Base-by-base conservation (phyloP, 768 basidiomycete species). In the Rhodotorula kratochvilovae region DNA sequence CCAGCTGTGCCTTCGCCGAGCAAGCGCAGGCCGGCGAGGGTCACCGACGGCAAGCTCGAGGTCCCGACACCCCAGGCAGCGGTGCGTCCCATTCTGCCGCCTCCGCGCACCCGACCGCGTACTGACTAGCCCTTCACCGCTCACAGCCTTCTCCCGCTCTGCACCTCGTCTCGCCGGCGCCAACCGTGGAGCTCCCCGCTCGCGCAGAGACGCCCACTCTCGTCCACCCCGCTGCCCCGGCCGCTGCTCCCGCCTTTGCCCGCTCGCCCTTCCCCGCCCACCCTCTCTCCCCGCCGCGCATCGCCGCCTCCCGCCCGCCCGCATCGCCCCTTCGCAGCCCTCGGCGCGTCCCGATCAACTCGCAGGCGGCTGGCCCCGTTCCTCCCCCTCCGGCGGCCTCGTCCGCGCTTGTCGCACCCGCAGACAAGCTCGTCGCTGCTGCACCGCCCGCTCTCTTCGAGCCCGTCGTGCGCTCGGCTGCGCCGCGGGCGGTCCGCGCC, bases 251-350 rank as follows among this genome's bases (percentile, higher is more conserved):
- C 27, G 13, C 66, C n/a, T 27, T 13, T 11, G 23, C 66, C 36
- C 15, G 21, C 19, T 13, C 53, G 25, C 36, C 31, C 31, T 16
- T 42, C 42, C 53, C 36, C 33, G 17, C 7, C 31, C 33, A 25
- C 11, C 33, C 54, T 16, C 31, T 3, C 17, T 46, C 68, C 1
- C 57, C 68, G 4, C 61, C 54, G 10, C 53, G 55, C 1, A 2
- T 19, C 0, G 39, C 27, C 15, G 25, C n/a, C 2, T 0, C n/a
- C 12, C 43, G 36, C 21, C 29, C 63, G 2, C 53, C 53, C 1
- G 25, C 21, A 4, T 70, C 69, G 11, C 69, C 69, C 3, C 43
- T 57, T 2, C 64, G 70, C 29, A 71, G 70, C 29, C 70, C 70
- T 3, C 64, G 65, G 2, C 70, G 70, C 1, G 65, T 71, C 16